These are phyloP conservation scores for Lyophyllum semitale DNA, from an alignment of 768 basidiomycete genomes.

Conservation along the genomic window DNA sequence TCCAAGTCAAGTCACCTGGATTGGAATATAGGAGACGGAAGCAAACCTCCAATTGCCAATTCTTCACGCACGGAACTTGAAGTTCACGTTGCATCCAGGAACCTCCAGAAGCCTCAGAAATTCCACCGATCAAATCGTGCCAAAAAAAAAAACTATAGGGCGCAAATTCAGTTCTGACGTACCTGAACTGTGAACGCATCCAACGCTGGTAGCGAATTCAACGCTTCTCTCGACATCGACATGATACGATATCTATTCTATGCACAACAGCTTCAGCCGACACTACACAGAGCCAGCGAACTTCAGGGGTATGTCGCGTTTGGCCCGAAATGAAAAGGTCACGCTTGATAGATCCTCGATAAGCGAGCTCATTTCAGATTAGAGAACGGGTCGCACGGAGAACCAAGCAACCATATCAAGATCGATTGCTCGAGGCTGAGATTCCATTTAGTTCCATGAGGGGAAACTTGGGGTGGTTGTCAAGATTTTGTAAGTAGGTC, in stretches of 20 bases:
- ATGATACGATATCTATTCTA: background rate
- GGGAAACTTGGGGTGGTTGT: slow-evolving; percentile 6
- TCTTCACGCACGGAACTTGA: background rate
- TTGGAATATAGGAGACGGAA: background rate
- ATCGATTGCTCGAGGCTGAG: slow-evolving; percentile 3
- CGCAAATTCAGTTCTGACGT: background rate
- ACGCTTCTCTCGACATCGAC: background rate
- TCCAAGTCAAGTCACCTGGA: background rate
- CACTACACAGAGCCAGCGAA: background rate
- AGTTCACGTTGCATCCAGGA: background rate
- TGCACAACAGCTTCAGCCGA: background rate
- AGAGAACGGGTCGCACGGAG: background rate
- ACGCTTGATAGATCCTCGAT: background rate
- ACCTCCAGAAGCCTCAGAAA: background rate
- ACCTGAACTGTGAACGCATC: background rate
- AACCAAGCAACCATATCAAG: slow-evolving; percentile 12
- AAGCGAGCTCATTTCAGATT: slow-evolving; percentile 10
- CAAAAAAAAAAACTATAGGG: slow-evolving; percentile 1
- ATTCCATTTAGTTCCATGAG: slow-evolving; percentile 2
- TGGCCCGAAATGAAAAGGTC: background rate
- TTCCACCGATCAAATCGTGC: background rate
- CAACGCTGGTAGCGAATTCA: background rate
- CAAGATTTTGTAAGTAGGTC: slow-evolving; percentile 1
- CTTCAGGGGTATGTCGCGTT: background rate
- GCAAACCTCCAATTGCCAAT: background rate